Conservation (phyloP, 441 rosid genomes). For the Erysimum cheiri region DNA sequence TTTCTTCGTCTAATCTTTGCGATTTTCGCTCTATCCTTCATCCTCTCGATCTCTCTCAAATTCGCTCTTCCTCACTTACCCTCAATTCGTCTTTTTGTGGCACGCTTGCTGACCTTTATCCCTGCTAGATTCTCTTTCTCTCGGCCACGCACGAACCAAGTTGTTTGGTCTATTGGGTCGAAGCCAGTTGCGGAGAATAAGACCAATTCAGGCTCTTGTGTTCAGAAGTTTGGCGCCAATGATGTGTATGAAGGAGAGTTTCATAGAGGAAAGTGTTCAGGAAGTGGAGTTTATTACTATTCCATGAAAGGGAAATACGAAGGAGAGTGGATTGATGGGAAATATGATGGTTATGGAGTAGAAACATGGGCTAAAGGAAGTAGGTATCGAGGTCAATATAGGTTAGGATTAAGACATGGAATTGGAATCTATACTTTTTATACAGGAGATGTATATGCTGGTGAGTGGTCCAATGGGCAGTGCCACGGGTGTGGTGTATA, state of each 20-base stretch:
- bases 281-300: slow-evolving; percentile 69
- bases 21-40: slow-evolving; percentile 49
- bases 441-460: slow-evolving; percentile 67
- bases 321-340: slow-evolving; percentile 74
- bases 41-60: slow-evolving; percentile 55
- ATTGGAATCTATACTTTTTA: slow-evolving; percentile 61
- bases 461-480: slow-evolving; percentile 76
- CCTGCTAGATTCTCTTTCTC: slow-evolving; percentile 40
- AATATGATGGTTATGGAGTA: slow-evolving; percentile 71
- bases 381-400: slow-evolving; percentile 66
- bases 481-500: slow-evolving; percentile 68
- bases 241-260: slow-evolving; percentile 75
- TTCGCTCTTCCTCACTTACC: slow-evolving; percentile 62
- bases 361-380: slow-evolving; percentile 80
- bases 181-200: slow-evolving; percentile 50
- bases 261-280: slow-evolving; percentile 63
- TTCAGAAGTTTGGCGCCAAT: slow-evolving; percentile 55
- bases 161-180: slow-evolving; percentile 73
- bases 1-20: slow-evolving; percentile 47
- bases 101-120: slow-evolving; percentile 51
- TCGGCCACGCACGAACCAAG: slow-evolving; percentile 42
- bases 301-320: slow-evolving; percentile 61
- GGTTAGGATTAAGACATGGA: slow-evolving; percentile 71
- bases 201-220: slow-evolving; percentile 56
- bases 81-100: slow-evolving; percentile 50